phyloP scores from a whole-genome alignment of 805 yeast species.

The Candida nemodendra region DNA sequence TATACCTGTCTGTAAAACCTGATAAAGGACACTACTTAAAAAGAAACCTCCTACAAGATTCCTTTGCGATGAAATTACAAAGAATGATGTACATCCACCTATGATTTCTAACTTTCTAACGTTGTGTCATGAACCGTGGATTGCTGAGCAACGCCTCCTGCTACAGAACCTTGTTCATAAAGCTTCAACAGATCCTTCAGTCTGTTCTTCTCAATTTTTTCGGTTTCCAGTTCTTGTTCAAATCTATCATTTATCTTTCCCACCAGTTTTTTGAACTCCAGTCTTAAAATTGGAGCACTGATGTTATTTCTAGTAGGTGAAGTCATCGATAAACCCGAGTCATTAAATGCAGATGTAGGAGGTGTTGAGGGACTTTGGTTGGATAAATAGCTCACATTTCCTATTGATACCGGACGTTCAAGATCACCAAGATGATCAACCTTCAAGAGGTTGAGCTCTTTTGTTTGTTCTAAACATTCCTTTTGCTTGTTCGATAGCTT shows the following conservation, averaged over 20 bases:
- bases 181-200: constrained; percentile 41
- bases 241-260: constrained; percentile 59
- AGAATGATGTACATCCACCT: no score
- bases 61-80: no score
- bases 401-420: constrained; percentile 15
- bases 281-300: constrained; percentile 54
- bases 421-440: constrained; percentile 44
- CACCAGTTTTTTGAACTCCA: constrained; percentile 67
- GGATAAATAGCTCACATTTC: constrained; percentile 3
- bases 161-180: constrained; percentile 22
- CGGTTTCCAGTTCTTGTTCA: constrained; percentile 56
- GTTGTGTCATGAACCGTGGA: no score
- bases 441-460: constrained; percentile 43
- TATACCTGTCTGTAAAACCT: no score
- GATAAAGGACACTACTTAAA: no score
- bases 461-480: constrained; percentile 43
- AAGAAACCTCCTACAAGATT: no score
- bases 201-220: constrained; percentile 49
- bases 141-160: no score
- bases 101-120: no score
- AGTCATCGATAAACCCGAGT: constrained; percentile 5
- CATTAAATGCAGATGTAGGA: constrained; percentile 10
- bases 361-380: constrained; percentile 19
- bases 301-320: constrained; percentile 29
- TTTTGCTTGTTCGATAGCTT: constrained; percentile 35